Evolutionary conservation across 176 grass and related monocot genomes (phyloP).

Genomic region (Juncus effusus): DNA sequence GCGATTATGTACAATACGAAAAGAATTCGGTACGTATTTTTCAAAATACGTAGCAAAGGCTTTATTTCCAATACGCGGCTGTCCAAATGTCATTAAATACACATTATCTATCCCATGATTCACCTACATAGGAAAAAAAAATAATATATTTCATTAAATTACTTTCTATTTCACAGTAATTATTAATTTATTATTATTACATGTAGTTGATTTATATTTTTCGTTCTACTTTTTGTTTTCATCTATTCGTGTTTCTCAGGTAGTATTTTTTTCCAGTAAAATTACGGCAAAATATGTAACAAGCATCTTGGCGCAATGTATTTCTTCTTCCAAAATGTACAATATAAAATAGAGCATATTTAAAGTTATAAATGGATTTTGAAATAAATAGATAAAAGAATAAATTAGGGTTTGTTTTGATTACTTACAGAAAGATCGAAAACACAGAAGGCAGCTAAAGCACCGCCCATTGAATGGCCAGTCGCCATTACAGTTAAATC

Average conservation of each 20-base stretch:
- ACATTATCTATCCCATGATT: slow-evolving; percentile 45
- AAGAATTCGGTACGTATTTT: slow-evolving; percentile 38
- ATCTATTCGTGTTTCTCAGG: too few species aligned
- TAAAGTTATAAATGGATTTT: too few species aligned
- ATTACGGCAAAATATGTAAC: too few species aligned
- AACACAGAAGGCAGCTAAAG: slow-evolving; percentile 66
- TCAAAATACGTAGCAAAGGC: slow-evolving; percentile 53
- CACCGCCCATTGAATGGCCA: slow-evolving; percentile 80
- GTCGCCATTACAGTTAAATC: slow-evolving; percentile 55
- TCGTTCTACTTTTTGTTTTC: too few species aligned
- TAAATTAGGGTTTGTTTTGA: not conserved
- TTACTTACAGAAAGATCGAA: slow-evolving; percentile 76
- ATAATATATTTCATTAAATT: not conserved
- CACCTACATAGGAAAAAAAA: slow-evolving; percentile 38
- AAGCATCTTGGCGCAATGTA: too few species aligned
- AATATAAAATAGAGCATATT: too few species aligned
- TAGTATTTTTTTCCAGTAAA: too few species aligned
- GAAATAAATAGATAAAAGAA: too few species aligned
- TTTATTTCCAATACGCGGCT: slow-evolving; percentile 70
- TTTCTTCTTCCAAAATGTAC: too few species aligned
- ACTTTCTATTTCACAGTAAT: too few species aligned
- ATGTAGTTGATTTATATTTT: too few species aligned
- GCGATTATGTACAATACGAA: slow-evolving; percentile 47
- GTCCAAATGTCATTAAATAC: slow-evolving; percentile 55
- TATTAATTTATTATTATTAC: too few species aligned